Evolutionary conservation across 129 eudicot genomes (phyloP).

Genomic region (Kitagawia praeruptora): DNA sequence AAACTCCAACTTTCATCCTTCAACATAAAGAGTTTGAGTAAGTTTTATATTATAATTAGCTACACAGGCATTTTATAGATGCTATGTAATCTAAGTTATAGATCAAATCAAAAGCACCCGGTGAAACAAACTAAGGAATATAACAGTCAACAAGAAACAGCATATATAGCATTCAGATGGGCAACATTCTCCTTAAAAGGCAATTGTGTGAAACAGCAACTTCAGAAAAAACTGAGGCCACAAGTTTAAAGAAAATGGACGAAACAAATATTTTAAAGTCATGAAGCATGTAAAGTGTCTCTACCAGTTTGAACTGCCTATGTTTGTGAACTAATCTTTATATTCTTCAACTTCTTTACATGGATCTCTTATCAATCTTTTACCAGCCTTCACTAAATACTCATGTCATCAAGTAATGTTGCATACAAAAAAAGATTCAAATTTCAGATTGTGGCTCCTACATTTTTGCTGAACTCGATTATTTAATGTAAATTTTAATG

Average conservation of each 20-base stretch:
- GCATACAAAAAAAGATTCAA: not conserved
- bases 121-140: not conserved
- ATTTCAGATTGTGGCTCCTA: not conserved
- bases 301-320: not conserved
- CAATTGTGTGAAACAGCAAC: not conserved
- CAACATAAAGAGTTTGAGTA: not conserved
- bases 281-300: not conserved
- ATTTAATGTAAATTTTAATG: not conserved
- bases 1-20: not conserved
- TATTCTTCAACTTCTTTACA: not conserved
- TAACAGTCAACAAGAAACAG: not conserved
- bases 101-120: not conserved
- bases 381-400: not conserved
- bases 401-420: not conserved
- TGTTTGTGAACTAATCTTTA: not conserved
- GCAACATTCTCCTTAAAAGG: not conserved
- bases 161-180: not conserved
- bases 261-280: not conserved
- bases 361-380: not conserved
- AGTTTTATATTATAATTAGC: not conserved
- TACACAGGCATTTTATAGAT: not conserved
- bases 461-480: not conserved
- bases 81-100: not conserved
- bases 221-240: not conserved
- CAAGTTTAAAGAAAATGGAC: not conserved